phyloP scores from a whole-genome alignment of 2,329 filamentous ascomycete genomes.

The Venturia aucupariae region DNA sequence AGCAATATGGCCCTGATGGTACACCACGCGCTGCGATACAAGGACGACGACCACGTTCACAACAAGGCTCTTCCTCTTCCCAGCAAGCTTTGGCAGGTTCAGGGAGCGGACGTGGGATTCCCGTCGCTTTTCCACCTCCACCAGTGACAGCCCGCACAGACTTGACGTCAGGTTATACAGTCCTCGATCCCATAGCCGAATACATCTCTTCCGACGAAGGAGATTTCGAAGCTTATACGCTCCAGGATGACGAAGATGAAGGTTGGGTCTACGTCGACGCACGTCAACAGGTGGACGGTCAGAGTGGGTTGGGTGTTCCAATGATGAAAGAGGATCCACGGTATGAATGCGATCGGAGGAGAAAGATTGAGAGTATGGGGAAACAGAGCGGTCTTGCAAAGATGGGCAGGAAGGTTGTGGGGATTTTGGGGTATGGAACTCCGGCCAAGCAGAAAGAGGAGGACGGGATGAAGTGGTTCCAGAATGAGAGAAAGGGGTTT shows the following conservation, averaged over 20 bases:
- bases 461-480: neutral
- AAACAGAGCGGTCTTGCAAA: neutral
- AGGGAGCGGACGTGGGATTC: neutral
- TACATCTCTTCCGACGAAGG: neutral
- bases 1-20: neutral
- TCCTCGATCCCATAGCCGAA: neutral
- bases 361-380: neutral
- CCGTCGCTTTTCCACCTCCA: neutral
- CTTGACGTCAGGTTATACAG: neutral
- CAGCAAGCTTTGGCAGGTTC: neutral
- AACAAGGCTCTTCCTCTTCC: neutral
- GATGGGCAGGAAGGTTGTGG: neutral
- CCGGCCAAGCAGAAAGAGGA: neutral
- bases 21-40: neutral
- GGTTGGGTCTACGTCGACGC: neutral
- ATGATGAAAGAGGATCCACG: neutral
- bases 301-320: neutral
- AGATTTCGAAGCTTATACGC: neutral
- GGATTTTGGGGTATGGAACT: neutral
- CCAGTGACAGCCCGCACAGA: neutral
- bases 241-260: neutral
- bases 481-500: neutral
- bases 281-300: neutral
- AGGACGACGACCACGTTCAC: neutral
- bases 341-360: neutral